These are phyloP conservation scores for Suhomyces yuchorum DNA, from an alignment of 1,139 yeast genomes.

Conservation along the genomic window DNA sequence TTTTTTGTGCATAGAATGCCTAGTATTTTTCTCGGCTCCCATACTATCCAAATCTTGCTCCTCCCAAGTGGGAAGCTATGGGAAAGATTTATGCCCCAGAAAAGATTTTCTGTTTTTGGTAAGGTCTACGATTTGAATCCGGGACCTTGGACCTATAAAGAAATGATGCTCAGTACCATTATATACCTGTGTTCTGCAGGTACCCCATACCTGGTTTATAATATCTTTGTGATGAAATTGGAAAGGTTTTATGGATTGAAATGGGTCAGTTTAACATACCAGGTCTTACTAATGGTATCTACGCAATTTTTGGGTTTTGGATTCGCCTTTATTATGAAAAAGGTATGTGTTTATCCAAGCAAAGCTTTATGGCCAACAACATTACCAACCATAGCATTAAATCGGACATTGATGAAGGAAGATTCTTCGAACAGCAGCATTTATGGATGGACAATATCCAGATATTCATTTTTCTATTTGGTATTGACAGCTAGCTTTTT, in stretches of 20 bases:
- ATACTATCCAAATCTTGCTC: conserved; percentile 45
- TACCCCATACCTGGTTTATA: conserved; percentile 48
- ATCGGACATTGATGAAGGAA: conserved; percentile 43
- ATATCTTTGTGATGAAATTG: conserved; percentile 48
- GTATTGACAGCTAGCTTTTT: conserved; percentile 36
- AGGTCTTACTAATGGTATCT: conserved; percentile 39
- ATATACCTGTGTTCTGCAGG: conserved; percentile 49
- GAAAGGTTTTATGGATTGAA: conserved; percentile 46
- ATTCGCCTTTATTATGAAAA: conserved; percentile 48
- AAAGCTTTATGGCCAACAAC: conserved; percentile 52
- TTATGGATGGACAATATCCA: conserved; percentile 45
- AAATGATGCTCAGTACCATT: conserved; percentile 41
- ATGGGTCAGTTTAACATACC: conserved; percentile 47
- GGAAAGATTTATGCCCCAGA: conserved; percentile 38
- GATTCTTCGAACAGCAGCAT: conserved; percentile 28
- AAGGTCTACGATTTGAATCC: conserved; percentile 37
- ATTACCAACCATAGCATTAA: conserved; percentile 47
- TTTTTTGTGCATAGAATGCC: conserved; percentile 50
- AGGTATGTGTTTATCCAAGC: conserved; percentile 47
- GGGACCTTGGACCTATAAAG: conserved; percentile 41
- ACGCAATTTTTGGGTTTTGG: conserved; percentile 52
- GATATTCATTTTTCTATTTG: conserved; percentile 42
- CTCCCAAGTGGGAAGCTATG: conserved; percentile 46
- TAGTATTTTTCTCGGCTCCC: conserved; percentile 38
- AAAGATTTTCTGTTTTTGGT: conserved; percentile 25